Percentiles rank a stretch among this genome's conserved stretches.
Evolutionary conservation across 1,139 yeast genomes (phyloP).

Genomic region (Hyphopichia burtonii): DNA sequence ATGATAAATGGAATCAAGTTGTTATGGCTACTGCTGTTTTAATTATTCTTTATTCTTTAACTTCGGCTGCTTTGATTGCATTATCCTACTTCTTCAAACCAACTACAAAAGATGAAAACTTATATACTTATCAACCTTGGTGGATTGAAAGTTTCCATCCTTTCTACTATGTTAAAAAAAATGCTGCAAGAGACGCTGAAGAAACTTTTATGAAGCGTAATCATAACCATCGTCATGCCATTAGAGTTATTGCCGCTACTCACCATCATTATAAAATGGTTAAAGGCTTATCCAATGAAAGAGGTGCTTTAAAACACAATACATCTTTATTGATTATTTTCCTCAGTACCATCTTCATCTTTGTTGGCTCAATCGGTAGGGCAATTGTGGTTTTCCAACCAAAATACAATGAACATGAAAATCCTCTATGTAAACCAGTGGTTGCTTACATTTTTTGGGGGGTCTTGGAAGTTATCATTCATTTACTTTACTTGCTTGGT

Average conservation of each 20-base stretch:
- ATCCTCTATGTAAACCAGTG: conserved; percentile 35
- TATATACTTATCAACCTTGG: conserved; percentile 49
- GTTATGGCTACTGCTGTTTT: conserved; percentile 32
- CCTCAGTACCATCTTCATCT: conserved; percentile 32
- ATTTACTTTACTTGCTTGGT: conserved; percentile 54
- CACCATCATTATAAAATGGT: conserved; percentile 42
- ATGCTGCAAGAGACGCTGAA: conserved; percentile 41
- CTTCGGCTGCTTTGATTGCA: conserved; percentile 33
- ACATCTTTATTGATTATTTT: conserved; percentile 31
- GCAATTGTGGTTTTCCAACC: conserved; percentile 33
- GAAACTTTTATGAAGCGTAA: conserved; percentile 44
- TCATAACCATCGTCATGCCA: conserved; percentile 44
- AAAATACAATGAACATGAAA: conserved; percentile 13
- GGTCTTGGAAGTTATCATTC: conserved; percentile 56
- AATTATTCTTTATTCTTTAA: conserved; percentile 34
- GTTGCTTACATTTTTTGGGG: conserved; percentile 68
- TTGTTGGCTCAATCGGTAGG: conserved; percentile 32
- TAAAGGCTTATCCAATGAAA: conserved; percentile 39
- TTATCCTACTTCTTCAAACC: conserved; percentile 44
- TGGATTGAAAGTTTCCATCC: conserved; percentile 46
- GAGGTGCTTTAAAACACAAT: conserved; percentile 41
- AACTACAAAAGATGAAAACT: conserved; percentile 39
- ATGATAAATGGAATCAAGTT: conserved; percentile 25
- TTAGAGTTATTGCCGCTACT: conserved; percentile 45
- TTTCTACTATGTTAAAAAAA: conserved; percentile 39